Percentiles rank a stretch among this genome's conserved stretches.
Conservation (phyloP, 257 asterid genomes). For the Handroanthus guayacan region DNA sequence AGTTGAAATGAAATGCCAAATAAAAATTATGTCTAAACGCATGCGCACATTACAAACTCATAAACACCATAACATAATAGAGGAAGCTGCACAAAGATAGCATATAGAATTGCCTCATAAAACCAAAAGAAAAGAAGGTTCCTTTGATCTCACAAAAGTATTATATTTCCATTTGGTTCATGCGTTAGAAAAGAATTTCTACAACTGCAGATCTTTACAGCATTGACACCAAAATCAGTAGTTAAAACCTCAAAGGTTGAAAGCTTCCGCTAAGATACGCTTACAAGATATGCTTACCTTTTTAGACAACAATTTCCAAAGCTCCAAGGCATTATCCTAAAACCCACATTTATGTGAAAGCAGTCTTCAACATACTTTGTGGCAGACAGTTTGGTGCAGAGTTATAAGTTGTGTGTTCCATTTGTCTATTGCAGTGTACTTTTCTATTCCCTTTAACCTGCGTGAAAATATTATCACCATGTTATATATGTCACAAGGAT, state of each 20-base stretch:
- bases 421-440: constrained; percentile 87
- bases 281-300: not conserved
- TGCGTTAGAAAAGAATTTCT: not conserved
- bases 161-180: not conserved
- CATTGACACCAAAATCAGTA: constrained; percentile 19
- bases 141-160: no score
- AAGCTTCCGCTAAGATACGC: not conserved
- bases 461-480: not conserved
- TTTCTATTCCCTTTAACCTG: constrained; percentile 96
- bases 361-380: constrained; percentile 68
- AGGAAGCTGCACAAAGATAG: no score
- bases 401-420: constrained; percentile 95
- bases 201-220: constrained; percentile 22
- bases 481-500: not conserved
- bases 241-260: constrained; percentile 14
- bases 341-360: constrained; percentile 1
- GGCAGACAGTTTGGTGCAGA: constrained; percentile 76
- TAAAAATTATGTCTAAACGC: no score
- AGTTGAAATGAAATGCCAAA: no score
- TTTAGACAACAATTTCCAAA: constrained; percentile 12
- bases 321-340: constrained; percentile 25
- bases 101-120: no score
- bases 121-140: no score
- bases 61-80: no score
- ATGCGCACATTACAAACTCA: no score